Evolutionary conservation across 2,329 filamentous ascomycete species (phyloP).

Genomic region (Ophiocordyceps camponoti-floridani): DNA sequence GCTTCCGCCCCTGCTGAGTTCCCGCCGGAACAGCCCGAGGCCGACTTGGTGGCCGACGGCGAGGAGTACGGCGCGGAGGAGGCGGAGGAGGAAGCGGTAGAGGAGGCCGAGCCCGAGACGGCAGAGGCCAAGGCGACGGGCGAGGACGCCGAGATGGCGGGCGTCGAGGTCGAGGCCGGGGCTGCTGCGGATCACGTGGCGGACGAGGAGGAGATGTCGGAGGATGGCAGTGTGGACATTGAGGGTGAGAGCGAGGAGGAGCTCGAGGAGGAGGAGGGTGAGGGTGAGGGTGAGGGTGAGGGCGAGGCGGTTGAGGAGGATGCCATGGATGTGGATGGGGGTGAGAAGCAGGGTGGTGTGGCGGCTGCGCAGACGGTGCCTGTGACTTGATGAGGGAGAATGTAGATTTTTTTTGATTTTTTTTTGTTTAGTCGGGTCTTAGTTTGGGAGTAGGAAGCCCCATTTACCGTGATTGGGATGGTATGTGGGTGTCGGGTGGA

Average conservation of each 20-base stretch:
- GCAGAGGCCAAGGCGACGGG: too few species aligned
- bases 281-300: constrained; percentile 15
- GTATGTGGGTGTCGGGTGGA: too few species aligned
- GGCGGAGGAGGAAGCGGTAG: constrained; percentile 51
- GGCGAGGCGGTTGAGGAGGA: constrained; percentile 19
- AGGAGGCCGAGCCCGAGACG: too few species aligned
- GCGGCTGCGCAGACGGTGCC: constrained; percentile 13
- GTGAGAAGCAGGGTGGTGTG: constrained; percentile 15
- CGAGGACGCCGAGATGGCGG: constrained; percentile 52
- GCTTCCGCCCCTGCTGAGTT: constrained; percentile 90
- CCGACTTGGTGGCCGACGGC: constrained; percentile 71
- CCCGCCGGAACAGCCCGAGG: constrained; percentile 93
- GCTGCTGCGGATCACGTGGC: constrained; percentile 20
- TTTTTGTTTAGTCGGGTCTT: too few species aligned
- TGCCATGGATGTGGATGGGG: constrained; percentile 31
- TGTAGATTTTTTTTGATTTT: too few species aligned
- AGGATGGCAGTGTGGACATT: constrained; percentile 63
- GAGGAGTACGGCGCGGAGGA: constrained; percentile 85
- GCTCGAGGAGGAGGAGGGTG: constrained; percentile 42
- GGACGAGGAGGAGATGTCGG: constrained; percentile 51
- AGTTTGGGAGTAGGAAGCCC: too few species aligned
- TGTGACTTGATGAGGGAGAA: constrained; percentile 13
- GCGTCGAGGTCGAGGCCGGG: constrained; percentile 37
- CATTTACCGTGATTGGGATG: too few species aligned
- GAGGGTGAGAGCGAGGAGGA: constrained; percentile 61